A percentile compares a stretch with the other conserved stretches of the same genome.
These are phyloP conservation scores for Leucocoprinus sp. DNA, from an alignment of 768 basidiomycete species.

Conservation along the genomic window DNA sequence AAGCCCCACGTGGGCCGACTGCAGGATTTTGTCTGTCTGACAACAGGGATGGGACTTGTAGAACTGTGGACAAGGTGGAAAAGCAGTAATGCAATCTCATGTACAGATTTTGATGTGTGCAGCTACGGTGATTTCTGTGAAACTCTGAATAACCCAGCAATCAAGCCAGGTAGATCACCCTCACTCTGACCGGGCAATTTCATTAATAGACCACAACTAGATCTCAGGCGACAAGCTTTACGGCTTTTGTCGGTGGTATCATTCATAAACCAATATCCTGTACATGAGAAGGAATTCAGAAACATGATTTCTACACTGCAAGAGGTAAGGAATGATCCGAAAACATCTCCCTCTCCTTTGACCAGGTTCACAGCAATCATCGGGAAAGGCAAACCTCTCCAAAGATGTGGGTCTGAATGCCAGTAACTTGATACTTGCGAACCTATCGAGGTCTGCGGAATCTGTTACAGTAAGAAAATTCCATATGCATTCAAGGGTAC, in stretches of 20 bases:
- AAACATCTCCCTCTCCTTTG: not conserved
- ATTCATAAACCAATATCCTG: slow-evolving; percentile 13
- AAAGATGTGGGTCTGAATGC: slow-evolving; percentile 1
- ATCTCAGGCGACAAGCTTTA: slow-evolving; percentile 31
- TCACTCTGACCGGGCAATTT: slow-evolving; percentile 2
- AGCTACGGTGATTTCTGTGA: slow-evolving; percentile 19
- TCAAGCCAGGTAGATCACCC: slow-evolving; percentile 9
- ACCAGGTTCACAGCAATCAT: not conserved
- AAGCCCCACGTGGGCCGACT: slow-evolving; percentile 29
- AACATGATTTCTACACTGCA: slow-evolving; percentile 15
- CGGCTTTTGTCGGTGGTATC: slow-evolving; percentile 32
- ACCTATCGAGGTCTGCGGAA: not conserved
- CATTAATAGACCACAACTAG: slow-evolving; percentile 16
- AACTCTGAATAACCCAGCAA: slow-evolving; percentile 15
- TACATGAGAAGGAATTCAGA: slow-evolving; percentile 10
- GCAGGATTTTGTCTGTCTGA: slow-evolving; percentile 42
- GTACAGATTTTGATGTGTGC: slow-evolving; percentile 7
- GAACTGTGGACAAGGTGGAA: slow-evolving; percentile 60
- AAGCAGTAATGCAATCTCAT: slow-evolving; percentile 16
- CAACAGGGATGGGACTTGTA: slow-evolving; percentile 64
- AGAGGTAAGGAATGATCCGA: slow-evolving; percentile 11
- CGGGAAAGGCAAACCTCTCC: slow-evolving; percentile 14
- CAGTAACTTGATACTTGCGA: not conserved
- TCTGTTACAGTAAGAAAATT: not conserved
- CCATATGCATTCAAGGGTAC: not conserved